Conservation (phyloP, 805 yeast species). For the Saccharomycopsis sp. region DNA sequence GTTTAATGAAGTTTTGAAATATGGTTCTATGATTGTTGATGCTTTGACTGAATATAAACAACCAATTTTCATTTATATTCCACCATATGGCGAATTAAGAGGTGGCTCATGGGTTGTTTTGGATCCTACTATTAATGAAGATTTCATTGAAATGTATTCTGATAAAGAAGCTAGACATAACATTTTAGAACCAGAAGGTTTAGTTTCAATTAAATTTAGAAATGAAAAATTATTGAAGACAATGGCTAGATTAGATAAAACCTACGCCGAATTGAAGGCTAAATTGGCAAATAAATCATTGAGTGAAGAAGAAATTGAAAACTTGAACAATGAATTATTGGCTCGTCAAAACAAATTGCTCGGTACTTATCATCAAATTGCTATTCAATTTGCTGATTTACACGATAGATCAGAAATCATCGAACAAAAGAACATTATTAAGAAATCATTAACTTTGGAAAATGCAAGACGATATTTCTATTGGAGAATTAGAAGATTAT, state of each 20-base stretch:
- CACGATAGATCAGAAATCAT: slow-evolving; percentile 98
- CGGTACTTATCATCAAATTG: slow-evolving; percentile 87
- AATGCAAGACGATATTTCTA: slow-evolving; percentile 92
- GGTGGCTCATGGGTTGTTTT: slow-evolving; percentile 99
- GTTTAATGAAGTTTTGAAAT: slow-evolving; percentile 97
- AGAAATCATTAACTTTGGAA: slow-evolving; percentile 78
- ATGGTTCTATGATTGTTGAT: slow-evolving; percentile 95
- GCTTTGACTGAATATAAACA: slow-evolving; percentile 94
- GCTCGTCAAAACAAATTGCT: slow-evolving; percentile 74
- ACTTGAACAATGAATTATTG: slow-evolving; percentile 55
- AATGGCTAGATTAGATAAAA: slow-evolving; percentile 81
- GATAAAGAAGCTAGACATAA: slow-evolving; percentile 95
- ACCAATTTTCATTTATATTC: slow-evolving; percentile 94
- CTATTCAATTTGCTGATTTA: slow-evolving; percentile 94
- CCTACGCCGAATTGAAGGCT: slow-evolving; percentile 60
- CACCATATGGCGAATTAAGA: slow-evolving; percentile 97
- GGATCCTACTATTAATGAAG: slow-evolving; percentile 94
- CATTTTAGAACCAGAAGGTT: slow-evolving; percentile 97
- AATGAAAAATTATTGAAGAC: slow-evolving; percentile 86
- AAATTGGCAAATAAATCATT: slow-evolving; percentile 46
- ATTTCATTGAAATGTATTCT: slow-evolving; percentile 99
- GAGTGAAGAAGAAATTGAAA: slow-evolving; percentile 58
- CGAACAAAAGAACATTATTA: slow-evolving; percentile 89
- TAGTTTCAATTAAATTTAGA: slow-evolving; percentile 97
- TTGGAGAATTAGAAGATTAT: slow-evolving; percentile 97